Conservation (phyloP, 306 rosid genomes). For the Cicer pinnatifidum region DNA sequence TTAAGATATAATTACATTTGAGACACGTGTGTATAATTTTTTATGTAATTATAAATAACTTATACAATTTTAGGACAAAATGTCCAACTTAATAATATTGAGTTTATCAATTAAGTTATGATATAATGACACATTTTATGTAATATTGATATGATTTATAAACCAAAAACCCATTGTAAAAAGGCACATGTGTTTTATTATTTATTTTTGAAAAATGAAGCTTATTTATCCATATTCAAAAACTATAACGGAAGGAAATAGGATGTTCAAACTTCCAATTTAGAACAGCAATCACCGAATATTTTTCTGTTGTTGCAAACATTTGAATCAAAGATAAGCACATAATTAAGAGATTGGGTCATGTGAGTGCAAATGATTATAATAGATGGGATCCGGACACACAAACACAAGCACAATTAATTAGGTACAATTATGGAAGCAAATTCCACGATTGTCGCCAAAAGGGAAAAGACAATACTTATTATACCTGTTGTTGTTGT, state of each 20-base stretch:
- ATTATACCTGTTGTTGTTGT: constrained; percentile 25
- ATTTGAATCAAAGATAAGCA: constrained; percentile 39
- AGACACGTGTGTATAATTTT: no score
- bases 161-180: no score
- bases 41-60: no score
- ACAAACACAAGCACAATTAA: constrained; percentile 36
- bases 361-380: constrained; percentile 27
- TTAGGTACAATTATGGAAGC: constrained; percentile 29
- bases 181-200: no score
- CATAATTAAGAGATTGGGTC: constrained; percentile 41
- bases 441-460: constrained; percentile 48
- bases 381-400: constrained; percentile 27
- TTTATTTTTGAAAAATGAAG: no score
- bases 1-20: no score
- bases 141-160: no score
- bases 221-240: no score
- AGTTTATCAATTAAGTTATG: no score
- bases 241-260: not conserved
- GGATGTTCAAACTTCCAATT: constrained; percentile 20
- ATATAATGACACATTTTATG: no score
- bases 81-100: no score
- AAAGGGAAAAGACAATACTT: constrained; percentile 43
- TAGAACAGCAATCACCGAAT: not conserved
- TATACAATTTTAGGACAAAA: no score
- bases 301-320: constrained; percentile 9